Evolutionary conservation across 495 filamentous ascomycete genomes (phyloP).

Genomic region (Cudoniella acicularis): DNA sequence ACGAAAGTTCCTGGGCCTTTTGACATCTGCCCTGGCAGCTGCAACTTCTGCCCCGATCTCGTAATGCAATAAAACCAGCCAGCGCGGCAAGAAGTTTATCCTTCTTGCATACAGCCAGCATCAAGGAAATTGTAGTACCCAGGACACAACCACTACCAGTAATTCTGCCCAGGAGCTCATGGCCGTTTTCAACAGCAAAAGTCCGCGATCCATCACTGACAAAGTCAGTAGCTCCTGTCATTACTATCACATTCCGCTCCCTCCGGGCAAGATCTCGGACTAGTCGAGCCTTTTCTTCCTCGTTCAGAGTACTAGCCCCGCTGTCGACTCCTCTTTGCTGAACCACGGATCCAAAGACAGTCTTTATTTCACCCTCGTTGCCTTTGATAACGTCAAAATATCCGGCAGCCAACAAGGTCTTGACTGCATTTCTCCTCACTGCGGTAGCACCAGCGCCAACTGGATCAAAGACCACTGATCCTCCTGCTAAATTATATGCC

Average conservation of each 20-base stretch:
- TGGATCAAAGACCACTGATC: constrained; percentile 82
- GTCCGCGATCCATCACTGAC: constrained; percentile 70
- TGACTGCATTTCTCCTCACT: constrained; percentile 66
- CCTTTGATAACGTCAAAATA: constrained; percentile 91
- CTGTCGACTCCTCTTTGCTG: constrained; percentile 89
- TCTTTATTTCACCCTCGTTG: constrained; percentile 85
- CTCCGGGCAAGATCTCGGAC: constrained; percentile 61
- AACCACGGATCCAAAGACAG: constrained; percentile 49
- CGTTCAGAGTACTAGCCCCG: constrained; percentile 51
- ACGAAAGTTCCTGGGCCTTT: constrained; percentile 87
- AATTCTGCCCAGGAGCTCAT: constrained; percentile 70
- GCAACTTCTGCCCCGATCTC: constrained; percentile 85
- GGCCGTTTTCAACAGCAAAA: constrained; percentile 70
- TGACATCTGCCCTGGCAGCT: constrained; percentile 52
- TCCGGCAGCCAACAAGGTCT: constrained; percentile 65
- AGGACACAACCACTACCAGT: constrained; percentile 89
- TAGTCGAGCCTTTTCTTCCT: constrained; percentile 53
- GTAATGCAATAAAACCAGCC: constrained; percentile 70
- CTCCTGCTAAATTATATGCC: constrained; percentile 73
- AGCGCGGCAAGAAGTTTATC: constrained; percentile 67
- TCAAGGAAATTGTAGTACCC: constrained; percentile 75
- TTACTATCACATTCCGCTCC: constrained; percentile 72
- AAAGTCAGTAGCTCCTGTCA: constrained; percentile 80
- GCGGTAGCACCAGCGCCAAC: constrained; percentile 86
- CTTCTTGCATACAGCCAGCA: constrained; percentile 53